Evolutionary conservation across 495 filamentous ascomycete genomes (phyloP).

Genomic region (Hyaloscypha bicolor): DNA sequence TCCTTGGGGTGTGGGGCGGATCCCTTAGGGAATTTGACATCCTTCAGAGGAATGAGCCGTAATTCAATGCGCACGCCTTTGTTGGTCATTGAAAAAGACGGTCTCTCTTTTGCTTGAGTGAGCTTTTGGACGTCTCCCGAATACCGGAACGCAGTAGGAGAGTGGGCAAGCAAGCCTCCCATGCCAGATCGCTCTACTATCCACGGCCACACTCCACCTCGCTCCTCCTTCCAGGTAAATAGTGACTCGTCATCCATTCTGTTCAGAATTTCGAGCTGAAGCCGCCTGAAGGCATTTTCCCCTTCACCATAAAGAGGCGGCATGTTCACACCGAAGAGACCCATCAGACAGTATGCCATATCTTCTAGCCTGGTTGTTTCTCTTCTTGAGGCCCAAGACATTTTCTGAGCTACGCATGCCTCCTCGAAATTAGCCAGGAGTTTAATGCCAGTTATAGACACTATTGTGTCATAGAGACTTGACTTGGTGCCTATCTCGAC

Average conservation of each 20-base stretch:
- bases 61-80: slow-evolving; percentile 17
- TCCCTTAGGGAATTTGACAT: background rate
- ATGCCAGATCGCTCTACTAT: slow-evolving; percentile 9
- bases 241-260: slow-evolving; percentile 23
- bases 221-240: slow-evolving; percentile 21
- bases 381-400: too few species aligned
- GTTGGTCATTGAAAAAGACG: slow-evolving; percentile 16
- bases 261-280: slow-evolving; percentile 22
- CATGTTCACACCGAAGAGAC: slow-evolving; percentile 21
- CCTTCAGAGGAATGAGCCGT: slow-evolving; percentile 6
- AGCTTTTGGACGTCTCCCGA: slow-evolving; percentile 2
- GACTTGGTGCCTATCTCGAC: slow-evolving; percentile 18
- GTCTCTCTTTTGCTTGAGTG: background rate
- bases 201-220: slow-evolving; percentile 13
- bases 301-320: too few species aligned
- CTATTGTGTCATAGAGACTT: slow-evolving; percentile 7
- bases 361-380: too few species aligned
- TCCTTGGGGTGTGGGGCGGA: slow-evolving; percentile 2
- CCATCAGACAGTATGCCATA: too few species aligned
- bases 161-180: slow-evolving; percentile 12
- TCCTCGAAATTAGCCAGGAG: too few species aligned
- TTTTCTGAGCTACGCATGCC: slow-evolving; percentile 15
- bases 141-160: slow-evolving; percentile 11
- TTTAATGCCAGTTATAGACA: slow-evolving; percentile 14
- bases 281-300: slow-evolving; percentile 16